Evolutionary conservation across 371 early-diverging fungal species (phyloP).

Genomic region (Rhizomucor miehei): DNA sequence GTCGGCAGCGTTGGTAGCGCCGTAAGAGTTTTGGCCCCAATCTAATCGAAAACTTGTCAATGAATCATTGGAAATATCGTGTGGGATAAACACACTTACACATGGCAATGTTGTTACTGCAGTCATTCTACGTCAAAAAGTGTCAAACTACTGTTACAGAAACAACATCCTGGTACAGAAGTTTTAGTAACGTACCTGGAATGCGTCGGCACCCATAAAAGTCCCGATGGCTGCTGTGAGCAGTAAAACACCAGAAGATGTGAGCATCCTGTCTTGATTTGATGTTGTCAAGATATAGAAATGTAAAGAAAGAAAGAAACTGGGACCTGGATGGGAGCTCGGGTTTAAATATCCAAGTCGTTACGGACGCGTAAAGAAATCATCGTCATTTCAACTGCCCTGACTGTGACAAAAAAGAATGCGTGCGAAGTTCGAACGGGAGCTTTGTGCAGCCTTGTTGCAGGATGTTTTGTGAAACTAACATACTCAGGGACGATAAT

Average conservation of each 20-base stretch:
- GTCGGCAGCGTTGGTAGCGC: conserved; percentile 36
- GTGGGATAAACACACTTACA: conserved; percentile 24
- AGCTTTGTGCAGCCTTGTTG: not conserved
- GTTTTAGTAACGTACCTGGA: not conserved
- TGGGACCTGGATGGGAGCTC: too few relatives aligned
- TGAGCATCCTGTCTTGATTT: too few relatives aligned
- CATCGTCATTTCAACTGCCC: not conserved
- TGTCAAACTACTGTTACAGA: not conserved
- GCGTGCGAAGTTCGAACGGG: not conserved
- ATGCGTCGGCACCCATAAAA: not conserved
- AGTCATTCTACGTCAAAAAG: conserved; percentile 26
- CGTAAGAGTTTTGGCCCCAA: conserved; percentile 54
- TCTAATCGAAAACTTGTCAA: conserved; percentile 31
- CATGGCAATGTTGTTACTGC: conserved; percentile 41
- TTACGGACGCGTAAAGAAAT: not conserved
- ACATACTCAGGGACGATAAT: too few relatives aligned
- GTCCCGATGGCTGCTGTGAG: too few relatives aligned
- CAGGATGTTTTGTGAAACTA: too few relatives aligned
- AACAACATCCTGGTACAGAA: not conserved
- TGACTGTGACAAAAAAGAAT: not conserved
- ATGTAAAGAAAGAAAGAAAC: too few relatives aligned
- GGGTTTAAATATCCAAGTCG: too few relatives aligned
- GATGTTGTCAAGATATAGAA: too few relatives aligned
- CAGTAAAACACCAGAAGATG: too few relatives aligned
- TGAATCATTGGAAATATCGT: too few relatives aligned